Evolutionary conservation across 768 basidiomycete genomes (phyloP).

Genomic region (Boletales sp.): DNA sequence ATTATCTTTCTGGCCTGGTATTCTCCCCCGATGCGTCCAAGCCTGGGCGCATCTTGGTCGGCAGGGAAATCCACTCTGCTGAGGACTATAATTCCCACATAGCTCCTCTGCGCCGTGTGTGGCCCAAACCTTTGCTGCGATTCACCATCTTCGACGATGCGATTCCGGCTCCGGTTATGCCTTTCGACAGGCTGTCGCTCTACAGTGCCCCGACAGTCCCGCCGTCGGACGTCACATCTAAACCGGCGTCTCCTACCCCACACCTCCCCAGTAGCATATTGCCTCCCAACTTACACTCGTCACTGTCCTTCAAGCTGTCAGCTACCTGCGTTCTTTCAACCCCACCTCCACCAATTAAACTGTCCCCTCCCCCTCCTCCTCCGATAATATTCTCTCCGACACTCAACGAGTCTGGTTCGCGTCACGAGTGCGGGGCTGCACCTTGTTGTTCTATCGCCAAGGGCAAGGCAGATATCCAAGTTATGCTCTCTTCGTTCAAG

Average conservation of each 20-base stretch:
- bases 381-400: constrained; percentile 2
- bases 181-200: constrained; percentile 5
- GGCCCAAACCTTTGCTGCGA: constrained; percentile 56
- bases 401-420: neutral
- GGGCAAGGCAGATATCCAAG: constrained; percentile 47
- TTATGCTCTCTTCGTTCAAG: constrained; percentile 50
- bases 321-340: constrained; percentile 9
- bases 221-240: neutral
- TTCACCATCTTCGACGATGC: constrained; percentile 59
- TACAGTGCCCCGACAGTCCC: constrained; percentile 1
- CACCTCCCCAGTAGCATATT: neutral
- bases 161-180: constrained; percentile 20
- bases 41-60: constrained; percentile 57
- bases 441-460: constrained; percentile 44
- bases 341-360: constrained; percentile 13
- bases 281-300: neutral
- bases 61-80: constrained; percentile 52
- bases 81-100: constrained; percentile 56
- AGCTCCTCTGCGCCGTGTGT: constrained; percentile 48
- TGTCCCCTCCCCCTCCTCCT: neutral
- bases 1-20: constrained; percentile 63
- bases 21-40: constrained; percentile 62
- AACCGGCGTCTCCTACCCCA: neutral
- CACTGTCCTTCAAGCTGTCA: constrained; percentile 21
- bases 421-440: neutral